Percentiles rank a stretch among this genome's conserved stretches.
Conservation (phyloP, 1,139 yeast genomes). For the Magnusiomyces sp. region DNA sequence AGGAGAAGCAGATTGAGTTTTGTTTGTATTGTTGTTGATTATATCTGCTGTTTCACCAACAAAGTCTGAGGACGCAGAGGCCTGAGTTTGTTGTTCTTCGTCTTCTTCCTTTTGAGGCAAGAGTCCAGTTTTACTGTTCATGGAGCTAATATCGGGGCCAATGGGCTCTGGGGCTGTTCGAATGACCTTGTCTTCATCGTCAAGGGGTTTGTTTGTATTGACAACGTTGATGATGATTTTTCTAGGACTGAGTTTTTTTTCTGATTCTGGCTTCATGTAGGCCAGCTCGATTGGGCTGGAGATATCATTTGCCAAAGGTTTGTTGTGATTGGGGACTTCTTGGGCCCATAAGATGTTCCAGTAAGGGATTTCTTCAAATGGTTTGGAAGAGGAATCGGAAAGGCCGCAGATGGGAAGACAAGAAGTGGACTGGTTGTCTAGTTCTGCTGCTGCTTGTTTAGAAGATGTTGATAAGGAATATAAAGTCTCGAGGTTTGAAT, state of each 20-base stretch:
- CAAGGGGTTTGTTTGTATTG: not conserved
- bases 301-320: too few species aligned
- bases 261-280: not conserved
- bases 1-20: not conserved
- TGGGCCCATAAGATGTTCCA: slow-evolving; percentile 10
- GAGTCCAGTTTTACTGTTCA: too few species aligned
- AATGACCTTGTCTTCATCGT: too few species aligned
- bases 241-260: not conserved
- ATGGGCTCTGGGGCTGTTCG: too few species aligned
- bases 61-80: too few species aligned
- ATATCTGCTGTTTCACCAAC: too few species aligned
- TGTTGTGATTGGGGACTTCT: not conserved
- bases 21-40: too few species aligned
- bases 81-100: too few species aligned
- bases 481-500: not conserved
- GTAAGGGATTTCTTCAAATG: slow-evolving; percentile 5
- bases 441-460: not conserved
- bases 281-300: not conserved
- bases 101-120: too few species aligned
- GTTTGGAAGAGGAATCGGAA: not conserved
- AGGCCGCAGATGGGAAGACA: not conserved
- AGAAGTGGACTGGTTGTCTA: not conserved
- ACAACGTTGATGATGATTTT: not conserved
- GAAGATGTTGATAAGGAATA: not conserved
- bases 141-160: too few species aligned